phyloP scores from a whole-genome alignment of 169 alveolate species.

The Plasmodium fragile region DNA sequence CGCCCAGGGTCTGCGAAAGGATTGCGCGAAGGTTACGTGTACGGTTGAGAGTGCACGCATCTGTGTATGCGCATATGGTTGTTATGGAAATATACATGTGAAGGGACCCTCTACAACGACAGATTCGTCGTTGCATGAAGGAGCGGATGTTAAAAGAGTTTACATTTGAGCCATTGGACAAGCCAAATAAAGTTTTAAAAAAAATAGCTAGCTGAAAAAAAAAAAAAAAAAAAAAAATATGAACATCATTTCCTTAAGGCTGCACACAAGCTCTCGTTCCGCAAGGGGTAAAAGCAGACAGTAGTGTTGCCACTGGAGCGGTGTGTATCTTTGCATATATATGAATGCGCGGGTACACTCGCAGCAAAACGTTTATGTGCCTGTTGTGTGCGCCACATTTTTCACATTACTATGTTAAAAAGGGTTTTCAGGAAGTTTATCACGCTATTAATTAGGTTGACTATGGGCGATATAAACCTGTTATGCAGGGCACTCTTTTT shows the following conservation, averaged over 20 bases:
- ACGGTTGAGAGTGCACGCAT: neutral
- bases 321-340: neutral
- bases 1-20: slow-evolving; percentile 14
- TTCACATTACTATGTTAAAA: slow-evolving; percentile 46
- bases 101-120: neutral
- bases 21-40: neutral
- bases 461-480: slow-evolving; percentile 26
- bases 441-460: slow-evolving; percentile 28
- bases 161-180: slow-evolving; percentile 29
- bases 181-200: slow-evolving; percentile 58
- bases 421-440: slow-evolving; percentile 31
- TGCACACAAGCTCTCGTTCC: neutral
- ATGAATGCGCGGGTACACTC: neutral
- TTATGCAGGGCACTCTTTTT: slow-evolving; percentile 21
- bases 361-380: neutral
- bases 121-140: neutral
- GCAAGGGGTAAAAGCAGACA: neutral
- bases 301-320: neutral
- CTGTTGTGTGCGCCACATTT: neutral
- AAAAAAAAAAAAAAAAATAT: slow-evolving; percentile 33
- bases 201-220: slow-evolving; percentile 63
- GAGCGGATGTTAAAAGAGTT: neutral
- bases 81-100: neutral
- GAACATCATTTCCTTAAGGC: neutral
- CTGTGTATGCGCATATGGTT: neutral